phyloP scores from a whole-genome alignment of 768 basidiomycete genomes.

The Tulasnella sp. region DNA sequence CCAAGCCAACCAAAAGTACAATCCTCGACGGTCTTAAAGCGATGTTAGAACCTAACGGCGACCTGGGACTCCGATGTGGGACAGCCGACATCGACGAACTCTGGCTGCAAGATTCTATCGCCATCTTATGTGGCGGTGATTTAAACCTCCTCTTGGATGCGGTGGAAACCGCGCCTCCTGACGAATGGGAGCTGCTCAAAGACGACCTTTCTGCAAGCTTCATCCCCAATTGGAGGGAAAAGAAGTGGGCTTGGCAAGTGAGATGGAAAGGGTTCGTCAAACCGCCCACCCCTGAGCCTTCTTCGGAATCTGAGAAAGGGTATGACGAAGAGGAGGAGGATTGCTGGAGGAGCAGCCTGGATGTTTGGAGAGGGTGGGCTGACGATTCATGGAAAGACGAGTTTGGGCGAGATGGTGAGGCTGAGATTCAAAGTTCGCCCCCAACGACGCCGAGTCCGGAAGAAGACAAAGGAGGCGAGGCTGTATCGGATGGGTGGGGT shows the following conservation, averaged over 20 bases:
- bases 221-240: conserved; percentile 29
- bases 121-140: conserved; percentile 40
- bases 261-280: conserved; percentile 27
- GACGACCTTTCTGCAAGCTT: conserved; percentile 40
- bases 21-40: conserved; percentile 51
- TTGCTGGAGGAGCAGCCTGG: background rate
- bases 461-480: background rate
- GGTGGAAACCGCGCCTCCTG: conserved; percentile 44
- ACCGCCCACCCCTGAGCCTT: background rate
- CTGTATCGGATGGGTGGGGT: conserved; percentile 12
- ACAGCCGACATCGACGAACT: conserved; percentile 38
- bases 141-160: conserved; percentile 46
- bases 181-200: conserved; percentile 17
- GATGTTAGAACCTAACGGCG: conserved; percentile 54
- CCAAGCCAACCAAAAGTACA: conserved; percentile 44
- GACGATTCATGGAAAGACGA: conserved; percentile 3
- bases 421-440: background rate
- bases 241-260: conserved; percentile 20
- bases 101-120: conserved; percentile 40
- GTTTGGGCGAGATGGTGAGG: background rate
- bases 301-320: background rate
- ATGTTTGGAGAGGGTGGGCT: background rate
- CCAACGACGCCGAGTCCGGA: background rate
- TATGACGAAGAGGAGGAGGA: background rate
- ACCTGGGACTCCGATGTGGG: conserved; percentile 48